Percentiles rank a stretch among this genome's conserved stretches.
phyloP scores from a whole-genome alignment of 345 rosid genomes.

The Raphanus raphanistrum region DNA sequence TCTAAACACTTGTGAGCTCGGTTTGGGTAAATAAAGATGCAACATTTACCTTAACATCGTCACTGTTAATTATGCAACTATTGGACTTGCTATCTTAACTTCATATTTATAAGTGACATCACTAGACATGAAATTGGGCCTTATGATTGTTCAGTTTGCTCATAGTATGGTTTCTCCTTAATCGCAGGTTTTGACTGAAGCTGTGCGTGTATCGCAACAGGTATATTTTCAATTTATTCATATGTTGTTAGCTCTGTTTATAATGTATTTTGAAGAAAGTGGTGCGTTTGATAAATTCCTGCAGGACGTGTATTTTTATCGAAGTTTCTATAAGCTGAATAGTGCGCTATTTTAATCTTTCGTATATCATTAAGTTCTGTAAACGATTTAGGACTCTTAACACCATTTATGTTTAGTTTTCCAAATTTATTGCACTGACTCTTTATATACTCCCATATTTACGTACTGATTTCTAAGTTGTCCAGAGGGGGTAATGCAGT shows the following conservation, averaged over 20 bases:
- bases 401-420: not conserved
- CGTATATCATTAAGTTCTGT: constrained; percentile 6
- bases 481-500: constrained; percentile 13
- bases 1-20: not conserved
- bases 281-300: constrained; percentile 3
- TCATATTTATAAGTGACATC: constrained; percentile 5
- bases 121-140: not conserved
- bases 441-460: not conserved
- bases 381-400: not conserved
- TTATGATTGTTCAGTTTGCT: constrained; percentile 17
- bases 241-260: constrained; percentile 9
- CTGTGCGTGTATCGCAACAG: constrained; percentile 85
- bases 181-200: constrained; percentile 87
- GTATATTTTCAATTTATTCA: constrained; percentile 39
- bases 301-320: constrained; percentile 8
- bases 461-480: not conserved
- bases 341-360: constrained; percentile 17
- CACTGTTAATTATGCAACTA: not conserved
- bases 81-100: constrained; percentile 13
- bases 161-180: constrained; percentile 26
- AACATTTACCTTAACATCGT: not conserved
- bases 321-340: constrained; percentile 18
- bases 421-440: constrained; percentile 1
- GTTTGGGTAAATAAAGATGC: constrained; percentile 3
- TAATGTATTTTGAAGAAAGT: constrained; percentile 19